Base-by-base conservation (phyloP, 2,329 filamentous ascomycete species). In the Fusarium anguioides region DNA sequence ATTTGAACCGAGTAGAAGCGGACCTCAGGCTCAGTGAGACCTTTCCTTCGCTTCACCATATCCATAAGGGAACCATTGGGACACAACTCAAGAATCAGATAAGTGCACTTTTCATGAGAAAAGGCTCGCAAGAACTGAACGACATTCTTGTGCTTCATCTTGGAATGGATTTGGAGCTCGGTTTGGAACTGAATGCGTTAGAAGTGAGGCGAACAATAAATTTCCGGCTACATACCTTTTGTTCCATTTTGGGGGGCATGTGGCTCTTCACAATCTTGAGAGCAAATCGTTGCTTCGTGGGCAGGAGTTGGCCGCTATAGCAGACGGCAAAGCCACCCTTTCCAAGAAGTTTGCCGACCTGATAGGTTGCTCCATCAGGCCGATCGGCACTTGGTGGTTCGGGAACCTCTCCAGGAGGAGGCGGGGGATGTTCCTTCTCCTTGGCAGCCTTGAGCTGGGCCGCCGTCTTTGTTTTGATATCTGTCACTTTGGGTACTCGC, bases 91-190 rank as follows among this genome's bases (percentile, higher is more conserved):
- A 99, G 85, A 44, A 98, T 92, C 46, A 99, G 91, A 74, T 97
- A 99, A 58, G 96, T 98, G 77, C 90, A 94, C 67, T 88, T 89
- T 69, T 93, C 86, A 78, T 94, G 97, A 14, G 94, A 91, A 76
- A 99, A 99, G 31, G 96, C 96, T 71, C 95, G 89, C 74, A 97
- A 89, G 78, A 99, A 99, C 72, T 95, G 91, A 66, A 99, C 96
- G 69, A 99, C 95, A 77, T 97, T 97, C 51, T 92, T 91, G 75
- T 99, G 96, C 58, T 90, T 89, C 89, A 99, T 95, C 77, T 98
- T 99, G 40, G 96, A 97, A 81, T 99, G 96, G 62, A 99, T 97
- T 79, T 98, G 95, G 8, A 99, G 87, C 79, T 99, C 96, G 21
- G 87, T 88, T 88, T 90, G 88, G 72, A 91, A 90, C 87, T 89